Evolutionary conservation across 202 grass and related monocot species (phyloP).

Genomic region (Setaria italica): DNA sequence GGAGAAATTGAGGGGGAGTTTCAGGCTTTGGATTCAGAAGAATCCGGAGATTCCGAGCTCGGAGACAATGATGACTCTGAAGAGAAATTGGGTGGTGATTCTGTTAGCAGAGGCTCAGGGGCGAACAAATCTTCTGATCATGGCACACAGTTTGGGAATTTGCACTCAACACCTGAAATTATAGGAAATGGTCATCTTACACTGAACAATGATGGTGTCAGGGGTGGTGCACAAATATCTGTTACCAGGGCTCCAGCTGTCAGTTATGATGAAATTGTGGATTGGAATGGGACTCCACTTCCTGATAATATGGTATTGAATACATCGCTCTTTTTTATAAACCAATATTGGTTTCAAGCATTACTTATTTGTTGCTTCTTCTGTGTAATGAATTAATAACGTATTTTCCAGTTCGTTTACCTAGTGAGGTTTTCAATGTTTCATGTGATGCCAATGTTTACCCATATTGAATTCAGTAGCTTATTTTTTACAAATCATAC

Average conservation of each 20-base stretch:
- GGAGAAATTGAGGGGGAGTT: slow-evolving; percentile 83
- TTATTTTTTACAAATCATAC: background rate
- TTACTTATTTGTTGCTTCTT: slow-evolving; percentile 30
- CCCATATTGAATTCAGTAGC: slow-evolving; percentile 1
- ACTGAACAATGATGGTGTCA: slow-evolving; percentile 26
- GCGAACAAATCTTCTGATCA: slow-evolving; percentile 35
- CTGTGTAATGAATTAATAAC: background rate
- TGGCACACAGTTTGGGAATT: background rate
- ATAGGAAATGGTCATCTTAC: slow-evolving; percentile 43
- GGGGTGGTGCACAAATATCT: slow-evolving; percentile 30
- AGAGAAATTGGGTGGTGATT: slow-evolving; percentile 48
- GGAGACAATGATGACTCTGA: slow-evolving; percentile 46
- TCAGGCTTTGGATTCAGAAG: slow-evolving; percentile 56
- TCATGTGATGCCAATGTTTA: slow-evolving; percentile 12
- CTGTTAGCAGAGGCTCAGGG: slow-evolving; percentile 38
- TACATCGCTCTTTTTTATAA: slow-evolving; percentile 1
- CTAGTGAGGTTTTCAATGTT: slow-evolving; percentile 31
- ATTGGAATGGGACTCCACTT: slow-evolving; percentile 51
- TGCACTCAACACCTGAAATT: slow-evolving; percentile 20
- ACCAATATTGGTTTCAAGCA: slow-evolving; percentile 15
- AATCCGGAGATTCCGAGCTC: slow-evolving; percentile 38
- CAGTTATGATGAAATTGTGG: slow-evolving; percentile 55
- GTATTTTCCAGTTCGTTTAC: slow-evolving; percentile 1
- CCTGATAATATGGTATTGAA: slow-evolving; percentile 46
- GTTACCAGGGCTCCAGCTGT: slow-evolving; percentile 38